Base-by-base conservation (phyloP, 495 filamentous ascomycete genomes). In the Aspergillus homomorphus region DNA sequence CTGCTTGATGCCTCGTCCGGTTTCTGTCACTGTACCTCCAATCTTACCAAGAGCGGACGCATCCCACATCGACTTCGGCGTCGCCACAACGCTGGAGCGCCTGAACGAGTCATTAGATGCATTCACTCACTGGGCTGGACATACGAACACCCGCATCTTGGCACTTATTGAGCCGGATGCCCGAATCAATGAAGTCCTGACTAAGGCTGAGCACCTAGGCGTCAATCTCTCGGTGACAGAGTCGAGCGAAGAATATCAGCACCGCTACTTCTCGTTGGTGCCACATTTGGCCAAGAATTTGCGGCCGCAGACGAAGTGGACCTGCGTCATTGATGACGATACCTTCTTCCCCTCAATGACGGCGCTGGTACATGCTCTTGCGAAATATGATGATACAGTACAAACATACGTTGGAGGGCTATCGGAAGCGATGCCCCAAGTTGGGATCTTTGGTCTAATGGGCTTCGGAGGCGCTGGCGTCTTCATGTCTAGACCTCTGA, bases 281-380 rank as follows among this genome's bases (percentile, higher is more conserved):
- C 69, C 77, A 16, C 71, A 80, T 20, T 68, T 88, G 50, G 72
- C 81, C 42, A 60, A 74, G 7, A 64, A 77, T 54, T 60, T 75
- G n/a, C 74, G 74, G 9, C 69, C 76, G 1, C 54, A 73, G 2
- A 87, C 83, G 0, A 67, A 73, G 30, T 90, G 86, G 85, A 73
- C 80, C 14, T 81, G 74, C 50, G 73, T 90, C 30, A 76, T 89
- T 24, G 86, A 90, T 66, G 87, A 90, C 68, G 87, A 90, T 65
- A 89, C 87, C 4, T 87, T 87, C 62, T 84, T 86, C 71, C 73
- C 78, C 0, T 82, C 77, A 19, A 76, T 85, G 68, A 56, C 68
- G 14, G 68, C 69, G 15, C 66, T 87, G n/a, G 66, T 82, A 4
- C 57, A 73, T 2, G 78, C 73, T 24, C 67, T 87, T 1, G 56